Evolutionary conservation across 176 grass and related monocot genomes (phyloP), one percentile per base, ranked within the genome.

Genomic region (Chloris gayana): DNA sequence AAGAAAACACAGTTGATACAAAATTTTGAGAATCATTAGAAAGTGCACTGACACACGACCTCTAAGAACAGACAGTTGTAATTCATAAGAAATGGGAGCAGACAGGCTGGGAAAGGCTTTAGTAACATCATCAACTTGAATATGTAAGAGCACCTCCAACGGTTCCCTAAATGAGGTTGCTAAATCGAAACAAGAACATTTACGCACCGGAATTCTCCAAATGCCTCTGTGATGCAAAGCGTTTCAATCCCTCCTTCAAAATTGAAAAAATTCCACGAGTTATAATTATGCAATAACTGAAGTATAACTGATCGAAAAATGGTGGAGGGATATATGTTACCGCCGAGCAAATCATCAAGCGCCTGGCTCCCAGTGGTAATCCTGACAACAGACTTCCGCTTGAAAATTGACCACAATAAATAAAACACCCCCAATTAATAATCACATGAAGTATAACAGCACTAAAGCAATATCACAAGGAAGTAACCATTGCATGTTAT

Each of bases 241-340:
- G 91, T 97, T 84, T 97, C 94, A 68, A 97, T 94, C 80, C 94
- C 91, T 77, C 91, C 91, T 97, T 86, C 65, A 78, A 76, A 87
- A 42, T 74, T 71, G 73, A 2, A 84, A 86, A 77, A 69, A 76
- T 2, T 30, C 19, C 25, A 75, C 7, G 29, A 22, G 9, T 83
- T 56, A 86, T 73, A 73, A 58, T 22, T 79, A 54, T n/a, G 60
- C 54, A 67, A 57, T 69, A 37, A 78, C 29, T 73, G 50, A 71
- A 78, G 51, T 58, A 45, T 68, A 50, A 75, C 69, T 69, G 65
- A 63, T 66, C 10, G 59, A 42, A 44, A 77, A 72, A 51, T 31
- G 44, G 54, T 61, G 54, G 25, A 10, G 50, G 13, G 22, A 79
- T 30, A 82, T 75, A 76, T 76, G 37, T 89, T 85, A 97, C 95